These are phyloP conservation scores for Zymoseptoria pseudotritici DNA, from an alignment of 2,329 filamentous ascomycete genomes.

Conservation along the genomic window DNA sequence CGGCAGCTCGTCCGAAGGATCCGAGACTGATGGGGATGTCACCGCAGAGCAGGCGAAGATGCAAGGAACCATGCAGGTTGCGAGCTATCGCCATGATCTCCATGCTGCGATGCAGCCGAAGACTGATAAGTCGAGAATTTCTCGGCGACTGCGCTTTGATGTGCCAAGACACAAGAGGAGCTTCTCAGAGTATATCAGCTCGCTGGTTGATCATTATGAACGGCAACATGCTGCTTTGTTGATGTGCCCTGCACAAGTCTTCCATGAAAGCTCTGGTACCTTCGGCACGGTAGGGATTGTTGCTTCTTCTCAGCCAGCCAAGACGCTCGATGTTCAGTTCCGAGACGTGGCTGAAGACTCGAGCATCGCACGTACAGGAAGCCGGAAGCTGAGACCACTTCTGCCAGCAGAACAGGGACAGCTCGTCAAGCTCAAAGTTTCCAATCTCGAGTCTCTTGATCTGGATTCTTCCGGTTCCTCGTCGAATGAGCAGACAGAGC, in stretches of 20 bases:
- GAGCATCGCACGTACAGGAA: not conserved
- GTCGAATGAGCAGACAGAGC: not conserved
- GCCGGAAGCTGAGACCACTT: not conserved
- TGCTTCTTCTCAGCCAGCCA: not conserved
- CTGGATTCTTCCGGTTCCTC: not conserved
- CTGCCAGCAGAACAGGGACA: not conserved
- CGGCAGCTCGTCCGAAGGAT: not conserved
- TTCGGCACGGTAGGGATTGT: conserved; percentile 6
- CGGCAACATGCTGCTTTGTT: conserved; percentile 3
- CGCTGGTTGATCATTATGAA: not conserved
- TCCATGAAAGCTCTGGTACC: conserved; percentile 7
- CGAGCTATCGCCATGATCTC: conserved; percentile 17
- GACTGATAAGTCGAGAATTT: not conserved
- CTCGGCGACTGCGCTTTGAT: not conserved
- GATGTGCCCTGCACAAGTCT: conserved; percentile 8
- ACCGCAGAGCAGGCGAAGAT: not conserved
- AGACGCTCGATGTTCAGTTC: not conserved
- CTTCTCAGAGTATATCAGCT: not conserved
- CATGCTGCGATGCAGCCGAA: conserved; percentile 2
- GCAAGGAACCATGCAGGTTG: conserved; percentile 16
- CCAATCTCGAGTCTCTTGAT: not conserved
- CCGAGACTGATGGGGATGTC: not conserved
- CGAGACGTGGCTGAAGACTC: not conserved
- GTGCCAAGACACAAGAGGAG: not conserved
- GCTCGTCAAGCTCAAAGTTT: conserved; percentile 9